A percentile compares a stretch with the other conserved stretches of the same genome.
Conservation (phyloP, 225 moss, liverwort and hornwort genomes). For the Bryoerythrophyllum caledonicum region DNA sequence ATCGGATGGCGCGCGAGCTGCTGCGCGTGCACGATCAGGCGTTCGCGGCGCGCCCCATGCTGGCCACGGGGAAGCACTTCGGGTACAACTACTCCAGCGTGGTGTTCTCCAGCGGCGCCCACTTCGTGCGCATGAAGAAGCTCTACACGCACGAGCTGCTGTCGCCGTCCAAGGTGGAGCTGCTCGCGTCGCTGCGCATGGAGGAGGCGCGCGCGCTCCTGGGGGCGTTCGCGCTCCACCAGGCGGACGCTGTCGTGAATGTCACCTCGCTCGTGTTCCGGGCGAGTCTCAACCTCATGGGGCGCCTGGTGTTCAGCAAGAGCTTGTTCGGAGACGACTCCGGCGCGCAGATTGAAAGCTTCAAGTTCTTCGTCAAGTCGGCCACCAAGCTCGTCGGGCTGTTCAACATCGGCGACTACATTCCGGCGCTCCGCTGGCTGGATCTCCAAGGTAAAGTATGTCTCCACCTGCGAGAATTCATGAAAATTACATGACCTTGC, state of each 20-base stretch:
- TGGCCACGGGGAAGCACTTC: conserved; percentile 67
- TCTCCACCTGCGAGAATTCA: neutral
- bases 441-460: conserved; percentile 60
- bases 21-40: conserved; percentile 48
- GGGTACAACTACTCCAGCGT: conserved; percentile 81
- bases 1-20: conserved; percentile 52
- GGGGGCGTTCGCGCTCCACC: conserved; percentile 20
- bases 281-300: conserved; percentile 61
- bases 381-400: conserved; percentile 61
- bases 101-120: conserved; percentile 72
- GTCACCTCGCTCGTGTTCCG: conserved; percentile 63
- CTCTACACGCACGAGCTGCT: conserved; percentile 71
- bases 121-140: conserved; percentile 74
- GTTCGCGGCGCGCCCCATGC: conserved; percentile 71
- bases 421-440: conserved; percentile 74
- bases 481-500: no score
- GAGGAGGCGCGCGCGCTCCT: conserved; percentile 52
- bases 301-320: conserved; percentile 70
- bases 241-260: conserved; percentile 33
- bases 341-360: conserved; percentile 55
- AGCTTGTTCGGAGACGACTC: conserved; percentile 46
- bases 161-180: conserved; percentile 56
- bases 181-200: conserved; percentile 50
- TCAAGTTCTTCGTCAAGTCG: conserved; percentile 65
- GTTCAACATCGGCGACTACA: conserved; percentile 82